Conservation (phyloP, 2,329 filamentous ascomycete genomes). For the Neofusicoccum parvum region DNA sequence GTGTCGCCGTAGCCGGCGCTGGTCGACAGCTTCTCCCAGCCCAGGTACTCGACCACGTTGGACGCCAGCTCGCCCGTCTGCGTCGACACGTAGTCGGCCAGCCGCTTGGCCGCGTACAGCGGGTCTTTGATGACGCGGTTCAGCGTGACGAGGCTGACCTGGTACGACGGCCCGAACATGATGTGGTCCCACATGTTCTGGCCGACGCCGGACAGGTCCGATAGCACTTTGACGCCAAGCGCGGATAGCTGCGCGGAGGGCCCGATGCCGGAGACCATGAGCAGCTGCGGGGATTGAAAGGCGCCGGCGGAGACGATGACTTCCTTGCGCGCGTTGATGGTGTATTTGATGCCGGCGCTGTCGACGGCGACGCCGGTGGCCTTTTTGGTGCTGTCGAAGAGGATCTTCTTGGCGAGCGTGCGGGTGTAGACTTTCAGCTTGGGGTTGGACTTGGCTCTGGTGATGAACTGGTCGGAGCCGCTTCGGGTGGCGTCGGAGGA, state of each 20-base stretch:
- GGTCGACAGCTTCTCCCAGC: conserved; percentile 30
- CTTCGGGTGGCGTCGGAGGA: conserved; percentile 28
- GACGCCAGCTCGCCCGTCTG: conserved; percentile 28
- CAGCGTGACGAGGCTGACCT: conserved; percentile 26
- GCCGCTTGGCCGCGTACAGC: conserved; percentile 25
- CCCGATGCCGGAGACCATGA: conserved; percentile 43
- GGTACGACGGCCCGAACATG: conserved; percentile 30
- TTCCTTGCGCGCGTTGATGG: conserved; percentile 40
- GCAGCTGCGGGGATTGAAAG: conserved; percentile 46
- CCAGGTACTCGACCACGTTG: conserved; percentile 28
- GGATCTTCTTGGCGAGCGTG: conserved; percentile 37
- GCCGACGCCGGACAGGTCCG: conserved; percentile 31
- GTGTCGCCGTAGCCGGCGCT: conserved; percentile 10
- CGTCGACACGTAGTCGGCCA: conserved; percentile 24
- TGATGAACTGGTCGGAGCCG: conserved; percentile 28
- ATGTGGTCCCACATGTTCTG: conserved; percentile 35
- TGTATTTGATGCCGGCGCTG: conserved; percentile 22
- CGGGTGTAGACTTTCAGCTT: conserved; percentile 32
- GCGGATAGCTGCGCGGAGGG: conserved; percentile 25
- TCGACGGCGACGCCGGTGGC: conserved; percentile 30
- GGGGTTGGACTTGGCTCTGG: not conserved
- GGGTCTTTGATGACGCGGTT: conserved; percentile 26
- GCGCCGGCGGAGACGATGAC: conserved; percentile 48
- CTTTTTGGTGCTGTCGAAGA: conserved; percentile 34
- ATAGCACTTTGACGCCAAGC: conserved; percentile 28